Base-by-base conservation (phyloP, 2,329 filamentous ascomycete genomes). In the Bipolaris oryzae region DNA sequence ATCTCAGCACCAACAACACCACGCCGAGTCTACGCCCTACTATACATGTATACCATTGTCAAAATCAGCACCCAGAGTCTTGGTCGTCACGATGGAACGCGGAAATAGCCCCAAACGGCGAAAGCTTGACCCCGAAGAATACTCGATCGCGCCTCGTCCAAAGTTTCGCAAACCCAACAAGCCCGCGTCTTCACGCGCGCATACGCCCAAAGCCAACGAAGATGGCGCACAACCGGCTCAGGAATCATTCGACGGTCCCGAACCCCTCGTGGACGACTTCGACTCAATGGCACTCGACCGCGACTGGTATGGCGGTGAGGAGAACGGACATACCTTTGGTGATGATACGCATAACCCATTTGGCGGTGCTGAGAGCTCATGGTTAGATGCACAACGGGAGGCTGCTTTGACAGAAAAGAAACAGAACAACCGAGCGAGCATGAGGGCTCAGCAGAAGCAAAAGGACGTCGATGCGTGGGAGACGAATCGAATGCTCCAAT, bases 391-490 rank as follows among this genome's bases (percentile, higher is more conserved):
- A 72, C 86, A 91, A 70, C 82, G 84, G 21, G 92, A 96, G 76
- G 84, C 84, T 15, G 89, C 87, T 13, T 78, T 92, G 74, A 82
- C 87, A 7, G 91, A 96, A 76, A 95, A 91, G 82, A 95, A 95
- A 80, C 83, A 87, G 5, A 88, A 84, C 50, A 88, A 85, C 68
- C 82, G 86, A 3, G 83, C 89, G 74, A 91, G 87, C 71, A 89
- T 89, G 42, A 85, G 90, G 48, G 88, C 89, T 58, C 83, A 91
- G 55, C 92, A 96, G 77, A 91, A 93, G 68, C 91, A 96, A 75
- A 92, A 90, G 73, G 95, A 99, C 72, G 92, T 95, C 41, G 95
- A 99, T 77, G 94, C 93, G 0, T 99, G 95, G 95, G 96, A 99
- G 77, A 95, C 94, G 15, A 99, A 99, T 75, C 90, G 95, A 57